These are phyloP conservation scores for Aspergillus caelatus DNA, from an alignment of 2,329 filamentous ascomycete genomes.

Conservation along the genomic window DNA sequence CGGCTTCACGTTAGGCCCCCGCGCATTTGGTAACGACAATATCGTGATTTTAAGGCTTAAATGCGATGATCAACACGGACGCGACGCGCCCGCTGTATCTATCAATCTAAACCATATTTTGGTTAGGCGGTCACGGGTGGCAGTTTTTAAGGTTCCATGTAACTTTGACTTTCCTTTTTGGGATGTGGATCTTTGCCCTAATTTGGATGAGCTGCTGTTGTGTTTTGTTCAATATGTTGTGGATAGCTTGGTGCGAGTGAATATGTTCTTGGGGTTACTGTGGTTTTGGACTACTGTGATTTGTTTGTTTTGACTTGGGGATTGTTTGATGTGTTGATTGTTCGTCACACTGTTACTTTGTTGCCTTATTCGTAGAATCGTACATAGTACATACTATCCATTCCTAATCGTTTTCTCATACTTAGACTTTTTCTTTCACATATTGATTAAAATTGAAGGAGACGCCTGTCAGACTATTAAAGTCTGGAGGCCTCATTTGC, in stretches of 20 bases:
- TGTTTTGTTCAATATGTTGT: no score
- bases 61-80: constrained; percentile 22
- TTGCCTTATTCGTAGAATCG: no score
- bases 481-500: not conserved
- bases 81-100: constrained; percentile 27
- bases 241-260: not conserved
- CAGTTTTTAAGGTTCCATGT: not conserved
- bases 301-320: not conserved
- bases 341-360: not conserved
- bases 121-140: not conserved
- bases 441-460: not conserved
- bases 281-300: not conserved
- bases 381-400: no score
- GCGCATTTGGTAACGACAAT: constrained; percentile 9
- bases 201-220: not conserved
- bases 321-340: not conserved
- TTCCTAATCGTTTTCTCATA: not conserved
- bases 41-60: constrained; percentile 8
- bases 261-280: not conserved
- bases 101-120: not conserved
- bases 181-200: not conserved
- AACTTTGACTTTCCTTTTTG: not conserved
- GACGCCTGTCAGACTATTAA: not conserved
- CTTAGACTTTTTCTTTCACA: not conserved
- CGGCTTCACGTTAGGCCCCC: constrained; percentile 2